Evolutionary conservation across 768 basidiomycete species (phyloP).

Genomic region (Leccinum uliginosum): DNA sequence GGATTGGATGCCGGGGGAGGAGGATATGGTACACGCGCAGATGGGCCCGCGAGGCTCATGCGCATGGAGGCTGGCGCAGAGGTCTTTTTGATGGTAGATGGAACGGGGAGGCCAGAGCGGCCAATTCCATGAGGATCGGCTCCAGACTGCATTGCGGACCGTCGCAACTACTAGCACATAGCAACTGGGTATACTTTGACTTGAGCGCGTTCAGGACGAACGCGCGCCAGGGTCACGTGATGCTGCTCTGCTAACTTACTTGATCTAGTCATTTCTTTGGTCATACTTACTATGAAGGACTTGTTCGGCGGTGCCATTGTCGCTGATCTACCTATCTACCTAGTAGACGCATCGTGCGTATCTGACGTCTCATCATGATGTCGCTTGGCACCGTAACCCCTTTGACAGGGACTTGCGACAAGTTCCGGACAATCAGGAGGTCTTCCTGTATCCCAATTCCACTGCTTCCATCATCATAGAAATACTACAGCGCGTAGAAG

Average conservation of each 20-base stretch:
- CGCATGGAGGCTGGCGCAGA: slow-evolving; percentile 42
- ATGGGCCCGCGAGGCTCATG: slow-evolving; percentile 74
- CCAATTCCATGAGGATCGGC: slow-evolving; percentile 45
- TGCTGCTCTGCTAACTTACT: neutral
- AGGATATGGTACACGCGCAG: slow-evolving; percentile 53
- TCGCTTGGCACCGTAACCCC: neutral
- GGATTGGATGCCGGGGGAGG: slow-evolving; percentile 47
- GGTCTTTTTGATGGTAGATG: slow-evolving; percentile 71
- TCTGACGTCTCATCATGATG: slow-evolving; percentile 5
- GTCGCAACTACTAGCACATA: slow-evolving; percentile 32
- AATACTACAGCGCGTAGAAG: slow-evolving; percentile 69
- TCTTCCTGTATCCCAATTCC: slow-evolving; percentile 70
- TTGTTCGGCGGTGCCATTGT: slow-evolving; percentile 90
- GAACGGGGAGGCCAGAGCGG: slow-evolving; percentile 69
- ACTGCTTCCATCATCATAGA: slow-evolving; percentile 79
- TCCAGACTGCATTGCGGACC: slow-evolving; percentile 55
- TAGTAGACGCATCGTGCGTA: slow-evolving; percentile 86
- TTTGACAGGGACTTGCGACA: slow-evolving; percentile 61
- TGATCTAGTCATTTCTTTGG: neutral
- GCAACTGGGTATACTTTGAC: too few relatives aligned
- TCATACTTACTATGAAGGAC: neutral
- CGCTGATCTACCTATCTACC: slow-evolving; percentile 46
- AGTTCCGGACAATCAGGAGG: slow-evolving; percentile 93
- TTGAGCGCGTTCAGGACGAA: neutral
- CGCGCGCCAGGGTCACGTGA: slow-evolving; percentile 17